Conservation (phyloP, 2,329 filamentous ascomycete genomes). For the Fusarium irregulare region DNA sequence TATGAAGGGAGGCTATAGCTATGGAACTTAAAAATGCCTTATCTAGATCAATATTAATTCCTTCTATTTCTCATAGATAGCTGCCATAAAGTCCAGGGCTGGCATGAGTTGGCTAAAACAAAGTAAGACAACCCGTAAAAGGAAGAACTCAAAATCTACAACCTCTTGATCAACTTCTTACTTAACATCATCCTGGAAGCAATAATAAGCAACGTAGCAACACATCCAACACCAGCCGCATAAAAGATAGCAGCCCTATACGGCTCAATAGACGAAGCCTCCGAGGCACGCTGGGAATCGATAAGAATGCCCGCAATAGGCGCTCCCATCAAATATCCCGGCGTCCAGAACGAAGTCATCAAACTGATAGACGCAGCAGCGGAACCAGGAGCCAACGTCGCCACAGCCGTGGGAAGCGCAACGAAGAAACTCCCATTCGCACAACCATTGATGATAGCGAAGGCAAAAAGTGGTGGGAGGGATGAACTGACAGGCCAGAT, state of each 20-base stretch:
- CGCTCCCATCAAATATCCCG: background rate
- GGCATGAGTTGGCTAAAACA: too few relatives aligned
- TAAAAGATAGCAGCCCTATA: slow-evolving; percentile 15
- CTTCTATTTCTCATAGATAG: too few relatives aligned
- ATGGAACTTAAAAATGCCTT: too few relatives aligned
- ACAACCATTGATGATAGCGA: slow-evolving; percentile 1
- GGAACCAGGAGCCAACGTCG: background rate
- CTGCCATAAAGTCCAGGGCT: too few relatives aligned
- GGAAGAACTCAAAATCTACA: background rate
- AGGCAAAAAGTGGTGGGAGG: background rate
- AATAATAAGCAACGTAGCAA: background rate
- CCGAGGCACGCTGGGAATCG: background rate
- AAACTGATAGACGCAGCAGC: slow-evolving; percentile 1
- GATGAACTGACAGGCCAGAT: slow-evolving; percentile 11
- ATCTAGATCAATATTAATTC: too few relatives aligned
- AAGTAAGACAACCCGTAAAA: too few relatives aligned
- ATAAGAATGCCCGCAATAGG: slow-evolving; percentile 4
- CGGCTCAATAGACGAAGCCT: background rate
- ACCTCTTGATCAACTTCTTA: background rate
- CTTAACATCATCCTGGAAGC: background rate
- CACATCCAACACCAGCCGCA: background rate
- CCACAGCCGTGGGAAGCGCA: slow-evolving; percentile 18
- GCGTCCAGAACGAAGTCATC: slow-evolving; percentile 10
- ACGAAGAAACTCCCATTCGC: slow-evolving; percentile 18
- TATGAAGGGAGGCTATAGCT: too few relatives aligned